Conservation (phyloP, 176 grass and related monocot genomes). For the Aegilops longissima region DNA sequence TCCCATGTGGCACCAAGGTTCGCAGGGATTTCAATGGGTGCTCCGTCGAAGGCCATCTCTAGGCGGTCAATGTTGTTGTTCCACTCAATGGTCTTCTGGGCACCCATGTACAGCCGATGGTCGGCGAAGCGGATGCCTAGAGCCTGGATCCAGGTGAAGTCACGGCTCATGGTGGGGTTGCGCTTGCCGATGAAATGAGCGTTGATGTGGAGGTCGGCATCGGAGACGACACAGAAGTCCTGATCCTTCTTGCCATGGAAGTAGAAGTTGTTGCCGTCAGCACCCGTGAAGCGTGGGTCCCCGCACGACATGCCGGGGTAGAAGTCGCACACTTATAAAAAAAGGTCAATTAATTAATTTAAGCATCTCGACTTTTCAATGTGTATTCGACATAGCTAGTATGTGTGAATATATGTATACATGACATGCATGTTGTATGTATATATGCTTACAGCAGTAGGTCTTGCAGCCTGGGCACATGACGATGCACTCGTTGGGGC, state of each 20-base stretch:
- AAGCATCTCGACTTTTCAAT: background rate
- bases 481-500: conserved; percentile 37
- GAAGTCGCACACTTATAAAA: conserved; percentile 20
- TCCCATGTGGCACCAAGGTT: conserved; percentile 28
- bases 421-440: no score
- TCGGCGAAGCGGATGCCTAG: conserved; percentile 50
- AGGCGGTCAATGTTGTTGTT: conserved; percentile 28
- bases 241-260: conserved; percentile 40
- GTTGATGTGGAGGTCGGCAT: conserved; percentile 41
- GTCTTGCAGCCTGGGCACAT: conserved; percentile 31
- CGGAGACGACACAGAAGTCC: conserved; percentile 49
- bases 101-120: conserved; percentile 50
- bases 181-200: conserved; percentile 51
- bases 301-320: conserved; percentile 26
- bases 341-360: background rate
- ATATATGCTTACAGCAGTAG: conserved; percentile 18
- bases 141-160: conserved; percentile 61
- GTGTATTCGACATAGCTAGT: no score
- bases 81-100: conserved; percentile 39
- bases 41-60: conserved; percentile 34
- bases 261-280: conserved; percentile 50
- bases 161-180: conserved; percentile 33
- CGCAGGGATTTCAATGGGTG: conserved; percentile 10
- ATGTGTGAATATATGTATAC: no score
- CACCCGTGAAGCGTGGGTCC: conserved; percentile 37